These are phyloP conservation scores for Taphrina deformans DNA, from an alignment of 1,139 yeast genomes.

Conservation along the genomic window DNA sequence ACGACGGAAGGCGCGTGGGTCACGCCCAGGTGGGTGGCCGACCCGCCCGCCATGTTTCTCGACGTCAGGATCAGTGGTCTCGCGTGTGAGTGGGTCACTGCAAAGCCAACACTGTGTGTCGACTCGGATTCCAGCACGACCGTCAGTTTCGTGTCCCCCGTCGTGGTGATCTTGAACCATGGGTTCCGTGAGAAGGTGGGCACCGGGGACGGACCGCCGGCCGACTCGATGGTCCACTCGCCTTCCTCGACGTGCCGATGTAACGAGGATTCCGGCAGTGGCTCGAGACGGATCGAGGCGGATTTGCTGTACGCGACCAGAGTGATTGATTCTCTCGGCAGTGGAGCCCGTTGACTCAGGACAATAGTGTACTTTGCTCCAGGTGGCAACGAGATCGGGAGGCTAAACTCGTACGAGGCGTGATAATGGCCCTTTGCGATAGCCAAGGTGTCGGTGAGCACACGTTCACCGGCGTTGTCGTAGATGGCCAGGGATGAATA, in stretches of 20 bases:
- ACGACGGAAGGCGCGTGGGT: not conserved
- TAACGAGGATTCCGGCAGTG: not conserved
- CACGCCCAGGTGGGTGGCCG: not conserved
- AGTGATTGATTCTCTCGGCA: slow-evolving; percentile 43
- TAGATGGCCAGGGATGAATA: slow-evolving; percentile 41
- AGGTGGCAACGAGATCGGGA: slow-evolving; percentile 42
- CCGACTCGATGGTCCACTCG: slow-evolving; percentile 53
- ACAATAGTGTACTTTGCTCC: slow-evolving; percentile 40
- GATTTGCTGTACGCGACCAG: slow-evolving; percentile 40
- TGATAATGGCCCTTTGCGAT: slow-evolving; percentile 41
- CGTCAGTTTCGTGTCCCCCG: not conserved
- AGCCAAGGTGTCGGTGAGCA: slow-evolving; percentile 37
- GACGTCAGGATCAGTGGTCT: slow-evolving; percentile 23
- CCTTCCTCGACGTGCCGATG: slow-evolving; percentile 45
- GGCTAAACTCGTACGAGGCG: slow-evolving; percentile 43
- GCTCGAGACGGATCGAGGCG: not conserved
- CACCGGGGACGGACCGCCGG: slow-evolving; percentile 39
- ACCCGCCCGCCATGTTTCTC: slow-evolving; percentile 24
- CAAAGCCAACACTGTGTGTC: slow-evolving; percentile 32
- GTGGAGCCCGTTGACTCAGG: slow-evolving; percentile 39
- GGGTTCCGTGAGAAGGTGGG: slow-evolving; percentile 62
- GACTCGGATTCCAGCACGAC: slow-evolving; percentile 47
- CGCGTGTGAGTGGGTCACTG: not conserved
- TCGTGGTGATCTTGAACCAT: slow-evolving; percentile 51
- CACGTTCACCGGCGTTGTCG: slow-evolving; percentile 38